Base-by-base conservation (phyloP, 192 early-diverging fungal genomes). In the Coemansia sp. region DNA sequence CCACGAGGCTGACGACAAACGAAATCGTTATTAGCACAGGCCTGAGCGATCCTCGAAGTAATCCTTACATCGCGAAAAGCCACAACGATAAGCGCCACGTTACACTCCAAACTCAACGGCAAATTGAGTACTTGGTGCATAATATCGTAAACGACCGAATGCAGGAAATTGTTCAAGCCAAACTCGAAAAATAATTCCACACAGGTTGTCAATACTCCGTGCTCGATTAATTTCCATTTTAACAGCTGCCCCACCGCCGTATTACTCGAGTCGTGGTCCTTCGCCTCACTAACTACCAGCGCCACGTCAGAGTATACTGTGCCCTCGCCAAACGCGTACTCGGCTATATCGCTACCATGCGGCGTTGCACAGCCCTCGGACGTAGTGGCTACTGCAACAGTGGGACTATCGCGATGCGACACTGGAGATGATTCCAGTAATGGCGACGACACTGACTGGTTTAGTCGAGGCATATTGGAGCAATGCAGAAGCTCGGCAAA, bases 101-200 rank as follows among this genome's bases (percentile, higher is more conserved):
- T 90, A 66, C 80, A 87, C 58, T 81, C 88, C 20, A 86, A 63
- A 47, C 80, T 90, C 84, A 95, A 90, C 29, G 92, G 95, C 40
- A 95, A 90, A 77, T 98, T 97, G 69, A 97, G 95, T 36, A 98
- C 92, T 81, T 99, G 98, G 73, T 96, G 95, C 73, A 98, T 88
- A 89, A 98, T 97, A 76, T 99, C 98, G 78, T 97, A 99, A 1
- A 98, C 95, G 33, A 99, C 97, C 27, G 94, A 95, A 75, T 99
- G 98, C 70, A 99, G 75, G 79, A 99, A 97, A 86, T 99, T 99
- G 85, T 99, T 99, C 92, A 97, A 98, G 38, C 92, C 90, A 70
- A 94, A 96, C 39, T 86, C 79, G 85, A 98, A 99, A 72, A 99
- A 98, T 61, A 99, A 79, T 70, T 93, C 89, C 71, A 89, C 74